Conservation (phyloP, 169 alveolate genomes). For the Cryptosporidium muris region DNA sequence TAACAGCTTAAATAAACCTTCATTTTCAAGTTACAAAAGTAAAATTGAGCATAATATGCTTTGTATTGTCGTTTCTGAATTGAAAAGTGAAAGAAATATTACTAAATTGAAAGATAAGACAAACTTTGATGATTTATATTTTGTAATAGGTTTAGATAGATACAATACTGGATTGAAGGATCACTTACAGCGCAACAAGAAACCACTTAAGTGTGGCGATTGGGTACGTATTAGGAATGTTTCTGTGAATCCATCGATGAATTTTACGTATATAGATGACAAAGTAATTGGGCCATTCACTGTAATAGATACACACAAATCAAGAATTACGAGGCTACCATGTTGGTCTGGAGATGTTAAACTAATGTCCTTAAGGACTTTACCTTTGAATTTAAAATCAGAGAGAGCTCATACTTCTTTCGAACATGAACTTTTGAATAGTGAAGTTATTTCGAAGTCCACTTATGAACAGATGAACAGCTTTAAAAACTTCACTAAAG, state of each 20-base stretch:
- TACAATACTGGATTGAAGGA: slow-evolving; percentile 44
- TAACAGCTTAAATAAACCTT: neutral
- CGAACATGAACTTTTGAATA: too few relatives aligned
- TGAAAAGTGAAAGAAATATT: slow-evolving; percentile 12
- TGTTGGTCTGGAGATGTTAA: slow-evolving; percentile 71
- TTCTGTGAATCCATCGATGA: slow-evolving; percentile 6
- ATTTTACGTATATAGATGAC: slow-evolving; percentile 19
- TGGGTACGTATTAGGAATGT: slow-evolving; percentile 65
- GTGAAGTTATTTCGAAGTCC: too few relatives aligned
- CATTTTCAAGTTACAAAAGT: slow-evolving; percentile 1
- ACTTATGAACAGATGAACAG: too few relatives aligned
- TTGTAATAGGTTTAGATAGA: slow-evolving; percentile 19
- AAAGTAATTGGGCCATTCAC: slow-evolving; percentile 54
- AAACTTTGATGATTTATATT: slow-evolving; percentile 7
- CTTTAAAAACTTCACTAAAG: too few relatives aligned
- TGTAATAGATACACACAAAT: slow-evolving; percentile 44
- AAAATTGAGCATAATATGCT: slow-evolving; percentile 2
- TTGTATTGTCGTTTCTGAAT: slow-evolving; percentile 51
- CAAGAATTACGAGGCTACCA: slow-evolving; percentile 68
- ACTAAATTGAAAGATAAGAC: neutral
- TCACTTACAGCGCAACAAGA: slow-evolving; percentile 20
- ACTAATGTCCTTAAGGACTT: slow-evolving; percentile 19
- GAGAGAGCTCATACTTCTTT: neutral
- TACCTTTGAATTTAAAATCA: slow-evolving; percentile 29
- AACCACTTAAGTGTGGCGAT: slow-evolving; percentile 46